Evolutionary conservation across 768 basidiomycete genomes (phyloP).

Genomic region (Daedaleopsis nitida): DNA sequence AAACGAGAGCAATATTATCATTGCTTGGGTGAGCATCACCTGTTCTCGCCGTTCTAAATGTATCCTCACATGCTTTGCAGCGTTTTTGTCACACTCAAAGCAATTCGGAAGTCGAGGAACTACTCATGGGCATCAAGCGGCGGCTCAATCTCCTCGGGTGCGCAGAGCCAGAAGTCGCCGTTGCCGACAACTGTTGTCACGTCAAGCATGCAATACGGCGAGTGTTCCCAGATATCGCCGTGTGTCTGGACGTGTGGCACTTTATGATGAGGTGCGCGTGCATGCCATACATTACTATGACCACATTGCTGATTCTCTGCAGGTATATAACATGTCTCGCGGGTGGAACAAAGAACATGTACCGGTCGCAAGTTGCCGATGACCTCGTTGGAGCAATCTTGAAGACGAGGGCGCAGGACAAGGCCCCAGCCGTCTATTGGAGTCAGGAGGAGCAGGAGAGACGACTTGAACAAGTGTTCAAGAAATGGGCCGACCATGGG

Average conservation of each 20-base stretch:
- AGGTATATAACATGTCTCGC: neutral
- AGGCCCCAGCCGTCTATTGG: conserved; percentile 23
- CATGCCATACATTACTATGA: too few species aligned
- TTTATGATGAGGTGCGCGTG: conserved; percentile 17
- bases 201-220: conserved; percentile 6
- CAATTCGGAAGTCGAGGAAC: conserved; percentile 13
- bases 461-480: conserved; percentile 9
- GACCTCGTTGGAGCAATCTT: neutral
- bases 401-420: neutral
- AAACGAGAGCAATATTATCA: too few species aligned
- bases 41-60: too few species aligned
- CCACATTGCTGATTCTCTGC: too few species aligned
- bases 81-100: conserved; percentile 16
- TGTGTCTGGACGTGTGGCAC: conserved; percentile 24
- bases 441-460: conserved; percentile 20
- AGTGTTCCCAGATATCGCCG: conserved; percentile 1
- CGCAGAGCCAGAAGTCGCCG: conserved; percentile 16
- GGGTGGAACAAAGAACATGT: neutral
- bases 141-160: neutral
- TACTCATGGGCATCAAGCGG: conserved; percentile 17
- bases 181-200: conserved; percentile 28
- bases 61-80: too few species aligned
- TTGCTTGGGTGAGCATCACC: too few species aligned
- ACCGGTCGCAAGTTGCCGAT: neutral
- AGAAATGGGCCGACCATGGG: conserved; percentile 1